Evolutionary conservation across 2,329 filamentous ascomycete species (phyloP), one percentile per base, ranked within the genome.

Genomic region (Penicillium italicum): DNA sequence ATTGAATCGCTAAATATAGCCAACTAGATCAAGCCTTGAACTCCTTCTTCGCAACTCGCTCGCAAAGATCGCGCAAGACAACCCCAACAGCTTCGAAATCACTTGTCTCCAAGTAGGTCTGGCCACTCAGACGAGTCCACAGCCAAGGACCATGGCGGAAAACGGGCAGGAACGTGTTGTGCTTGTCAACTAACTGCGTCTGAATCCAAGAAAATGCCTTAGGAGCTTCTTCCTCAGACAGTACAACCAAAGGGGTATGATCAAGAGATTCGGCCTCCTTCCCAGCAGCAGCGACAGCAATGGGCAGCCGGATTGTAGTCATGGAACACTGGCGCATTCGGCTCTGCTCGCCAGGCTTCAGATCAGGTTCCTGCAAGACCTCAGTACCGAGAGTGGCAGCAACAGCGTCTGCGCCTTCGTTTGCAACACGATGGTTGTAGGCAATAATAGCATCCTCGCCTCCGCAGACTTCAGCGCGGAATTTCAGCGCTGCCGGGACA

Each of bases 71-170:
- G 68, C 82, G 81, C 65, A 94, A 71, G 9, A 81, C 76, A 48
- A 77, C 68, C 0, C 80, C 89, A 4, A 82, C 80, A 82, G 83
- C 89, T 69, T 87, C 83, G 67, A 94, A 96, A 72, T 97, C 91
- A 12, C 79, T 79, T 61, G 87, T 70, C 26, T 90, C 90, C n/a
- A 97, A 74, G 69, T 94, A 97, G 0, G 94, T 82, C 78, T 96
- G 91, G 14, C 84, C 90, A 68, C 88, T 91, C 45, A 96, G 67
- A 46, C 93, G 78, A 0, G 81, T 78, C 88, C 88, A 96, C 69
- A 86, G 82, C 50, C 79, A 79, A 0, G 80, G 81, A 0, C 74
- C 79, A 62, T 91, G 85, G 9, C 80, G 72, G 55, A 85, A 84
- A 3, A 89, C 68, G 1, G 86, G 79, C 49, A 94, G 74, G 66